These are phyloP conservation scores for Cladophialophora chaetospira DNA, from an alignment of 2,329 filamentous ascomycete genomes.

Conservation along the genomic window DNA sequence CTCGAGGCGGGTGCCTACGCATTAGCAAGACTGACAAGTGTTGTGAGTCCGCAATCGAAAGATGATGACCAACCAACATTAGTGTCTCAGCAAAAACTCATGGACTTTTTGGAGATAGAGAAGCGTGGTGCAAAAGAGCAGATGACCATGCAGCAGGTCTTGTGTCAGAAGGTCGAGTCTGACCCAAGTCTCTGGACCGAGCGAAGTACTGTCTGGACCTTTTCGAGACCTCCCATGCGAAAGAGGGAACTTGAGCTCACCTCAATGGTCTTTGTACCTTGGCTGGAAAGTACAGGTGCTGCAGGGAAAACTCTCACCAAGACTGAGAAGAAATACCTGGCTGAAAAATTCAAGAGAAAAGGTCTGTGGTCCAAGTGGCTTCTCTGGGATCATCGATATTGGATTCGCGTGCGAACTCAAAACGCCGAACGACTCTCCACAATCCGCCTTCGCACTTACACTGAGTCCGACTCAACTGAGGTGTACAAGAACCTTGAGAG, in stretches of 20 bases:
- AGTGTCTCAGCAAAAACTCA: slow-evolving; percentile 13
- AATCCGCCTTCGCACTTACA: slow-evolving; percentile 23
- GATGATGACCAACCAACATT: slow-evolving; percentile 21
- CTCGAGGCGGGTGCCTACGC: slow-evolving; percentile 20
- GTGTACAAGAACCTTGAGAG: slow-evolving; percentile 7
- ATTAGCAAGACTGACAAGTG: slow-evolving; percentile 24
- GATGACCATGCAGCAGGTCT: slow-evolving; percentile 19
- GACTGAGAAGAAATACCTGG: no score
- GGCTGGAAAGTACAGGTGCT: not conserved
- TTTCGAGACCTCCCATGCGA: slow-evolving; percentile 27
- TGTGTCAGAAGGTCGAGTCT: not conserved
- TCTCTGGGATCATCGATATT: slow-evolving; percentile 31
- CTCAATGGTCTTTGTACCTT: slow-evolving; percentile 2
- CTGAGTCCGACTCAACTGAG: slow-evolving; percentile 10
- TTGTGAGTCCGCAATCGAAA: slow-evolving; percentile 22
- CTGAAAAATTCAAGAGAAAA: not conserved
- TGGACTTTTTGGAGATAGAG: slow-evolving; percentile 19
- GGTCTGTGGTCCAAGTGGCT: slow-evolving; percentile 22
- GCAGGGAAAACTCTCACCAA: not conserved
- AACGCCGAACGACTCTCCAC: slow-evolving; percentile 7
- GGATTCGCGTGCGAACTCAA: slow-evolving; percentile 23
- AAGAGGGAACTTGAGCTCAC: slow-evolving; percentile 11
- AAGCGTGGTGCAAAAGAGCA: not conserved
- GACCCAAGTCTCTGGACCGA: not conserved
- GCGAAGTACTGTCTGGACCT: slow-evolving; percentile 10